These are phyloP conservation scores for Lichtheimia ornata DNA, from an alignment of 371 early-diverging fungal species.

Conservation along the genomic window DNA sequence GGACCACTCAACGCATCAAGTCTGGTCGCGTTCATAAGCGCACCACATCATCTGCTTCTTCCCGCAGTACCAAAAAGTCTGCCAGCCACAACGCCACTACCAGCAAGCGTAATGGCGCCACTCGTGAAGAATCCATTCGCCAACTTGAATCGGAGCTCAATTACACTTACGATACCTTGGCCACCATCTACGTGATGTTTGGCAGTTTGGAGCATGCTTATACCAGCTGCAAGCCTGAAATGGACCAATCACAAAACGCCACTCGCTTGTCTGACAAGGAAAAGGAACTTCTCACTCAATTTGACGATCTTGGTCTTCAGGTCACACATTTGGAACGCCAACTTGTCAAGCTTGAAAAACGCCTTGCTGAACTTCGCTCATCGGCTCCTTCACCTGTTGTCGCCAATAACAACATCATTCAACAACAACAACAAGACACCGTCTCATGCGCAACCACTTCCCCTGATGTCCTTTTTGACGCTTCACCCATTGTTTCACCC, in stretches of 20 bases:
- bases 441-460: background rate
- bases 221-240: conserved; percentile 24
- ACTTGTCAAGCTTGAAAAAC: conserved; percentile 34
- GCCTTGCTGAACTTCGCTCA: conserved; percentile 22
- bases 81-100: background rate
- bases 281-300: conserved; percentile 43
- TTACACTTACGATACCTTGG: conserved; percentile 38
- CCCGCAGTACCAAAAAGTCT: background rate
- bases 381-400: background rate
- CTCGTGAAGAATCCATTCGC: background rate
- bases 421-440: background rate
- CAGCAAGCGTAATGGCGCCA: conserved; percentile 2
- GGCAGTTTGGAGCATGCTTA: conserved; percentile 38
- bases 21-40: conserved; percentile 12
- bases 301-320: conserved; percentile 45
- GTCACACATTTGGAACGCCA: conserved; percentile 41
- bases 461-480: background rate
- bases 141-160: conserved; percentile 31
- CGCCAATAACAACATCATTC: background rate
- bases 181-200: conserved; percentile 39
- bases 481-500: background rate
- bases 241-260: conserved; percentile 21
- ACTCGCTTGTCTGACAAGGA: conserved; percentile 39
- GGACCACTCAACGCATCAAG: conserved; percentile 13
- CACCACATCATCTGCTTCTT: conserved; percentile 6